Evolutionary conservation across 2,329 filamentous ascomycete species (phyloP), one percentile per base, ranked within the genome.

Genomic region (Fusarium aywerte): DNA sequence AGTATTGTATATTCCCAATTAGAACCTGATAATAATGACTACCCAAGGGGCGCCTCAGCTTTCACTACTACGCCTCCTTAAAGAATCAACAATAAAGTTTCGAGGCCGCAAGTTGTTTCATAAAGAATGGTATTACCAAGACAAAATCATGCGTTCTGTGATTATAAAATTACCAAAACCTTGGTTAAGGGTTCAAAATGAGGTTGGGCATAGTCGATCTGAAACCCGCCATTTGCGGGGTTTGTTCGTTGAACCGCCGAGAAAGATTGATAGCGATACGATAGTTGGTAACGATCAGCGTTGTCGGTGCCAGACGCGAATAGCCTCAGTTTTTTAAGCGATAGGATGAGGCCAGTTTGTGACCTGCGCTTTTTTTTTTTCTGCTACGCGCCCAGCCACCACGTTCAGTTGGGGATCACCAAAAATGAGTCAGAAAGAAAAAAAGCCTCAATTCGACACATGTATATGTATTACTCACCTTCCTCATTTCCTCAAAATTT

Each of bases 151-250:
- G 51, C 42, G 29, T 11, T 36, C 12, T 16, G 18, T 18, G 11
- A 52, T 31, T 44, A 32, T 44, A 44, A 21, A 32, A 32, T 11
- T 21, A 29, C 35, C 48, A 40, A 31, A 20, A 9, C 48, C 29
- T 33, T 49, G 45, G 45, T 49, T 49, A 53, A 42, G 31, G 20
- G 23, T 23, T 53, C 31, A 43, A 31, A 36, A 44, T n/a, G 60
- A 63, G 60, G 60, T 58, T 63, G 60, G 60, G 58, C 40, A 56
- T 62, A 29, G 51, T 27, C 60, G 53, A 63, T 63, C 44, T 62
- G 58, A 63, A 44, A 45, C 60, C 36, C 21, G n/a, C n/a, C 57
- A 32, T 50, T 58, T 58, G 59, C 43, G 59, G 60, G 58, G 60
- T 31, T 43, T 39, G 57, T 15, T 27, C 9, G 47, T 36, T 45